Conservation (phyloP, 306 rosid genomes). For the Cyamopsis tetragonoloba region DNA sequence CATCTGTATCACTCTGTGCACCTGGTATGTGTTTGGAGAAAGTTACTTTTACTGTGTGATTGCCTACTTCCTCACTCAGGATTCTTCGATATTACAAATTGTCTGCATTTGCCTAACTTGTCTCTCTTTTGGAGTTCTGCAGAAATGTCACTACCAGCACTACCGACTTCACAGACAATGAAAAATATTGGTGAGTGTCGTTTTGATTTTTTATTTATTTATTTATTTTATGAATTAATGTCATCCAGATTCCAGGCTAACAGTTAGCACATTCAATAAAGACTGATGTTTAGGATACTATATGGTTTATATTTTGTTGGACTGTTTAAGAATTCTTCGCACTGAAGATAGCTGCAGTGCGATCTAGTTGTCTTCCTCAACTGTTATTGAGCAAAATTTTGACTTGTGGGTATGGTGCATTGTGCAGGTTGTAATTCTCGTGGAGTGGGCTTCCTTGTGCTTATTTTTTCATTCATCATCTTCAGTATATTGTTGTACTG, state of each 20-base stretch:
- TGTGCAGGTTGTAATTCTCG: conserved; percentile 71
- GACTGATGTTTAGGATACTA: neutral
- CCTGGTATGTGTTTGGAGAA: conserved; percentile 63
- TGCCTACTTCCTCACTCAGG: neutral
- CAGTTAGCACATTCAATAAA: neutral
- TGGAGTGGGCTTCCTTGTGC: conserved; percentile 38
- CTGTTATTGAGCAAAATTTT: neutral
- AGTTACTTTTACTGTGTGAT: neutral
- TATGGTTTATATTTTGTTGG: neutral
- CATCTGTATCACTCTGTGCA: conserved; percentile 85
- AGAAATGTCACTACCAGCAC: conserved; percentile 99
- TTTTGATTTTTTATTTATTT: conserved; percentile 9
- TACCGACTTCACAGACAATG: conserved; percentile 76
- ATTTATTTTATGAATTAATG: neutral
- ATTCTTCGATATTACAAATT: neutral
- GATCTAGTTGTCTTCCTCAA: neutral
- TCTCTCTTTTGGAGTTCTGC: conserved; percentile 30
- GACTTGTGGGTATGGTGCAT: conserved; percentile 26
- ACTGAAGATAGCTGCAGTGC: neutral
- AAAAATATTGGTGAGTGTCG: conserved; percentile 74
- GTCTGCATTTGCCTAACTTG: conserved; percentile 7
- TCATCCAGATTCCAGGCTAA: neutral
- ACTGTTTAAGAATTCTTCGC: neutral
- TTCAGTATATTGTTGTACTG: conserved; percentile 50
- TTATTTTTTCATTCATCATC: conserved; percentile 78